Evolutionary conservation across 805 yeast genomes (phyloP).

Genomic region (Brettanomyces nanus): DNA sequence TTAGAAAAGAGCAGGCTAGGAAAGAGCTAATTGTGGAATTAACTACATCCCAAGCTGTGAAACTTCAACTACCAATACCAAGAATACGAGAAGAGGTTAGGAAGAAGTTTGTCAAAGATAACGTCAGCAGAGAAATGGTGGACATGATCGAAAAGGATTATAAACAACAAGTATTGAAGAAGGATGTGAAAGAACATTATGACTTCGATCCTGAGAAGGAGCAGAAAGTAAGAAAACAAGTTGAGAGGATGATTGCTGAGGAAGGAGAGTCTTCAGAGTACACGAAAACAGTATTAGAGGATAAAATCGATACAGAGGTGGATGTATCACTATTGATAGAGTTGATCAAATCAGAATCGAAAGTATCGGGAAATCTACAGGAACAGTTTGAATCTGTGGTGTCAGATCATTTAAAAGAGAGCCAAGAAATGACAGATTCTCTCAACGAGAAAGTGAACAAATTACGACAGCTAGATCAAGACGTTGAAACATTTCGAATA

Average conservation of each 20-base stretch:
- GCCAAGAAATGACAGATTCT: background rate
- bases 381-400: background rate
- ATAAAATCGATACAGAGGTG: background rate
- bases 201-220: background rate
- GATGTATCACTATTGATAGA: background rate
- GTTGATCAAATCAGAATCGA: constrained; percentile 2
- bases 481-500: background rate
- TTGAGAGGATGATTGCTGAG: background rate
- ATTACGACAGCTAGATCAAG: constrained; percentile 1
- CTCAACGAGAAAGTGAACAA: background rate
- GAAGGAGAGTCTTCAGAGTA: background rate
- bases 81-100: background rate
- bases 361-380: background rate
- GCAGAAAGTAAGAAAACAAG: background rate
- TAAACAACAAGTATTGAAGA: background rate
- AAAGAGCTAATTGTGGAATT: background rate
- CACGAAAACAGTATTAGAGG: background rate
- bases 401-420: background rate
- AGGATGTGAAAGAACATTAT: background rate
- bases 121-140: background rate
- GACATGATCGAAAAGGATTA: constrained; percentile 1
- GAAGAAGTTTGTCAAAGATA: background rate
- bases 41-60: background rate
- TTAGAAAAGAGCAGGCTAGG: background rate
- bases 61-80: constrained; percentile 2